Conservation (phyloP, 371 early-diverging fungal genomes). For the Haplosporangium sp. region DNA sequence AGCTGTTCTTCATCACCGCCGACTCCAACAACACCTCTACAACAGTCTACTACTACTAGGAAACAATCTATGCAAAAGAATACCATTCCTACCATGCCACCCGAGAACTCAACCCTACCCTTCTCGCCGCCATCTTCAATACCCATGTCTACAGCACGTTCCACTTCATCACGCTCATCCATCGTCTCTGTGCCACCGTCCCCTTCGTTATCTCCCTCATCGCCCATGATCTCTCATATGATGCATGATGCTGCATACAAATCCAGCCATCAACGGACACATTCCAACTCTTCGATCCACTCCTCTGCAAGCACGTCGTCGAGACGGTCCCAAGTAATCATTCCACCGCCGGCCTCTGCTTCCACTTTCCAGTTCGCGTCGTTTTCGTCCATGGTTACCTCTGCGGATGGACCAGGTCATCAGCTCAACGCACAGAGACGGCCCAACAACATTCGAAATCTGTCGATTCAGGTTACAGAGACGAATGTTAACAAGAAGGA, state of each 20-base stretch:
- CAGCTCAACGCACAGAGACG: not conserved
- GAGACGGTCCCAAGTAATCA: constrained; percentile 39
- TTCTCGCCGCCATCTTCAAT: constrained; percentile 10
- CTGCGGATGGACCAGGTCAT: not conserved
- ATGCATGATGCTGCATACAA: constrained; percentile 2
- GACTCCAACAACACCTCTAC: not conserved
- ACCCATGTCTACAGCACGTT: constrained; percentile 1
- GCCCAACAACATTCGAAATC: constrained; percentile 32
- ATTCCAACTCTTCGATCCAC: constrained; percentile 37
- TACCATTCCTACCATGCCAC: constrained; percentile 11
- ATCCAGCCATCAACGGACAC: constrained; percentile 32
- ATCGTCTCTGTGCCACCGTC: constrained; percentile 15
- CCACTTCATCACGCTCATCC: constrained; percentile 17
- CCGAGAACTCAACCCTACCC: constrained; percentile 9
- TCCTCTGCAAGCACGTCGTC: constrained; percentile 32
- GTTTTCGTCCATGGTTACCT: constrained; percentile 32
- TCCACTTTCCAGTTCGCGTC: constrained; percentile 44
- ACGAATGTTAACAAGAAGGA: not conserved
- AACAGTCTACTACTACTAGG: not conserved
- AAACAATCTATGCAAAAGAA: not conserved
- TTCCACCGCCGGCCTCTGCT: constrained; percentile 35
- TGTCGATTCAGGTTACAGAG: constrained; percentile 38
- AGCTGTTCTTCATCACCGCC: constrained; percentile 17
- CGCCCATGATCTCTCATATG: not conserved
- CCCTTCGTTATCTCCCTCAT: constrained; percentile 8